Conservation (phyloP, 2,329 filamentous ascomycete genomes). For the Venturia pyrina region DNA sequence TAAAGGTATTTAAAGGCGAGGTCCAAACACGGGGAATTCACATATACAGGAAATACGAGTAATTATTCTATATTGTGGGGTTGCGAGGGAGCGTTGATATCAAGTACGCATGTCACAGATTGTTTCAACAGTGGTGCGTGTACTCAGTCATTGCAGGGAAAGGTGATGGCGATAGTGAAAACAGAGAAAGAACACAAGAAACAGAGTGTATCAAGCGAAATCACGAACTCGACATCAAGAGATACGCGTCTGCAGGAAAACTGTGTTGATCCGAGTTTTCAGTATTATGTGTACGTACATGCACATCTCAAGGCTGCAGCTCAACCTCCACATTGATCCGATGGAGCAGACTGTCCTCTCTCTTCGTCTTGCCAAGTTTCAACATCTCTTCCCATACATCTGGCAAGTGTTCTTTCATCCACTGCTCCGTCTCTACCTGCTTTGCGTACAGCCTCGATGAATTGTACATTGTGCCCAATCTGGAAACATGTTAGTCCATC, state of each 20-base stretch:
- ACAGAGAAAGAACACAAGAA: too few species aligned
- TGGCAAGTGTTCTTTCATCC: conserved; percentile 2
- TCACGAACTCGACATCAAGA: too few species aligned
- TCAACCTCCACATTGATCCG: neutral
- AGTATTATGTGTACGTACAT: neutral
- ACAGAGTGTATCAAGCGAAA: too few species aligned
- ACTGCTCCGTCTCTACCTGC: conserved; percentile 1
- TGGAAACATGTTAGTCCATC: neutral
- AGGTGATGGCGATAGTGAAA: too few species aligned
- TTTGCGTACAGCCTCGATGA: neutral
- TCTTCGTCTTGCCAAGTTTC: neutral
- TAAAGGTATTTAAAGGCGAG: too few species aligned
- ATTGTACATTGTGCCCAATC: conserved; percentile 8
- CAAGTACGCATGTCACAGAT: too few species aligned
- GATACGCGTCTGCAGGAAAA: neutral
- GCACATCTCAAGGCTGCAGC: neutral
- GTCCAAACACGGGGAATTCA: too few species aligned
- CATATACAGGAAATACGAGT: too few species aligned
- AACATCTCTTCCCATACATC: neutral
- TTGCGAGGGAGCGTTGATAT: too few species aligned
- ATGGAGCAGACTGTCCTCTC: neutral
- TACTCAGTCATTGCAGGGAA: too few species aligned
- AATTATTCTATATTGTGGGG: too few species aligned
- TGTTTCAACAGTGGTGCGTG: too few species aligned
- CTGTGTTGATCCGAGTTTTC: neutral